Percentiles rank a stretch among this genome's conserved stretches.
Conservation (phyloP, 163 green algal genomes). For the Scenedesmus sp. region DNA sequence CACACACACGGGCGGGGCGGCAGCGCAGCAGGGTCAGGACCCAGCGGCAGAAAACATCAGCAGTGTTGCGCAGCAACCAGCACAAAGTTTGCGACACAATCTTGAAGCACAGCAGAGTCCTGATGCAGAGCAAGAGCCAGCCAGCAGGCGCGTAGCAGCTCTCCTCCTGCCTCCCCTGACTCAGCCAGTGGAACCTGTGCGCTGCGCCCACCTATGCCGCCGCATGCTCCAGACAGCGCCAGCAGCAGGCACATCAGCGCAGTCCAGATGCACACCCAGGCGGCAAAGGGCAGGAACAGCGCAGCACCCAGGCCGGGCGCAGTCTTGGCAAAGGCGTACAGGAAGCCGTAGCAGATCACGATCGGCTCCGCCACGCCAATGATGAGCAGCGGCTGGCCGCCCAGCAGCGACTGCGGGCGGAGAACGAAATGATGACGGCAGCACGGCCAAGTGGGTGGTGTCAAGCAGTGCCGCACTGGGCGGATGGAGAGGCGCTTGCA, state of each 20-base stretch:
- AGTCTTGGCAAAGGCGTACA: constrained; percentile 78
- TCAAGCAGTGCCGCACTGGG: neutral
- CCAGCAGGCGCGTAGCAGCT: too few relatives aligned
- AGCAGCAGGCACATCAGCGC: constrained; percentile 76
- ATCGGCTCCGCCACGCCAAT: constrained; percentile 93
- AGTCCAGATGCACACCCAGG: constrained; percentile 87
- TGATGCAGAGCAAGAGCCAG: too few relatives aligned
- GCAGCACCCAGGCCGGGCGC: constrained; percentile 40
- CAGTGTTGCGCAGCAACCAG: neutral
- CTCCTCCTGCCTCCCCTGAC: too few relatives aligned
- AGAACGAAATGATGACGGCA: neutral
- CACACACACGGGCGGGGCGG: too few relatives aligned
- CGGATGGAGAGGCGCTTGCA: neutral
- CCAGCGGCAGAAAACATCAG: neutral
- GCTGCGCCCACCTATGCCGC: constrained; percentile 63
- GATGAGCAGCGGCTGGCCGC: constrained; percentile 93
- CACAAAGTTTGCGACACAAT: too few relatives aligned
- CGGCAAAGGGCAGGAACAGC: constrained; percentile 84
- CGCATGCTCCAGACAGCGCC: constrained; percentile 69
- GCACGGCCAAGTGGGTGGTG: neutral
- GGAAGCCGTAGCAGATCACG: constrained; percentile 87
- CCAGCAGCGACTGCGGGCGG: constrained; percentile 78
- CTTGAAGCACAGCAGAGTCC: too few relatives aligned
- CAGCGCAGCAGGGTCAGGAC: neutral
- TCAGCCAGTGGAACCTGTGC: neutral